Evolutionary conservation across 768 basidiomycete genomes (phyloP).

Genomic region (Psilocybe tampanensis): DNA sequence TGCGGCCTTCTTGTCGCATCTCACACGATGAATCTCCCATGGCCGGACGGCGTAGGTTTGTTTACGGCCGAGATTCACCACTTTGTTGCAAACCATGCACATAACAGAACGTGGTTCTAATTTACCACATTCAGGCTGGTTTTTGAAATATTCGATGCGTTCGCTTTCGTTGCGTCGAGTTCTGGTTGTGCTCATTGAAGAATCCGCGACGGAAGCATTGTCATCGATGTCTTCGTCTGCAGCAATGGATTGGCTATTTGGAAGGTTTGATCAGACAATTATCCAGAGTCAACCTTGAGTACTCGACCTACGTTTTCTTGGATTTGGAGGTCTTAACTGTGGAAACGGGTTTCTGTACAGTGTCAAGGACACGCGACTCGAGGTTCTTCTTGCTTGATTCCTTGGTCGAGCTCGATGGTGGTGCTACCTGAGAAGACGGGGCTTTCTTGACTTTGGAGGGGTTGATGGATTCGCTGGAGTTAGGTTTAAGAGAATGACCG

Average conservation of each 20-base stretch:
- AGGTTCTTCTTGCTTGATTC: neutral
- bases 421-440: neutral
- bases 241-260: constrained; percentile 23
- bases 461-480: neutral
- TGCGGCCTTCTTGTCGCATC: constrained; percentile 49
- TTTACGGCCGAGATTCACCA: constrained; percentile 57
- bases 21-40: constrained; percentile 62
- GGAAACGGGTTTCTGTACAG: neutral
- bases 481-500: constrained; percentile 18
- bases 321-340: constrained; percentile 25
- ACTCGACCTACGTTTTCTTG: constrained; percentile 23
- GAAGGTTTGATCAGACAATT: neutral
- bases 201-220: constrained; percentile 55
- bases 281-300: neutral
- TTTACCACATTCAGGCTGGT: constrained; percentile 58
- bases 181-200: constrained; percentile 39
- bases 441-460: constrained; percentile 21
- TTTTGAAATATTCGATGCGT: constrained; percentile 64
- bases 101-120: constrained; percentile 60
- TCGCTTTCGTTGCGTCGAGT: constrained; percentile 63
- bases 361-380: too few species aligned
- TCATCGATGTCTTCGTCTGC: constrained; percentile 50
- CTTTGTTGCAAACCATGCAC: constrained; percentile 60
- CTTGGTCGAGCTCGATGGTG: neutral
- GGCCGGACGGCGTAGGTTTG: constrained; percentile 58